These are phyloP conservation scores for Candida tunisiensis DNA, from an alignment of 1,139 yeast genomes.

Conservation along the genomic window DNA sequence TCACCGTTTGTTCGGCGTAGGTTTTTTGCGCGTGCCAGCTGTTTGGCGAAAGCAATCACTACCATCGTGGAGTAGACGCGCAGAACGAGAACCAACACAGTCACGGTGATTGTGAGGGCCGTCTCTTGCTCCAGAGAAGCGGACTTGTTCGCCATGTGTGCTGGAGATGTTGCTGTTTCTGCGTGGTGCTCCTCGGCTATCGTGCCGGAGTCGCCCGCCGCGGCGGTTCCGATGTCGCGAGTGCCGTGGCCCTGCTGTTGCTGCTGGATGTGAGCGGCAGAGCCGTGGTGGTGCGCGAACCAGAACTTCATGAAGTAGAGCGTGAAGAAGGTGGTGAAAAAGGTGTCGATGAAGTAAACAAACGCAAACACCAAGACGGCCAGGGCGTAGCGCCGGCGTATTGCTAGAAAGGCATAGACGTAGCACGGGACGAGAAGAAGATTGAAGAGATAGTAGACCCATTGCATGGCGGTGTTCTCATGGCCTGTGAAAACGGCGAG, in stretches of 20 bases:
- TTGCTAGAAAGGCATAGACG: conserved; percentile 37
- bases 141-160: conserved; percentile 26
- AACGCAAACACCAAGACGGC: conserved; percentile 45
- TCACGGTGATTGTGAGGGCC: conserved; percentile 42
- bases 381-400: conserved; percentile 30
- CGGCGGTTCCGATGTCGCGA: too few relatives aligned
- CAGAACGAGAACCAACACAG: conserved; percentile 32
- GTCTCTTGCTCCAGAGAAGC: conserved; percentile 61
- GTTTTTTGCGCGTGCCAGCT: conserved; percentile 17
- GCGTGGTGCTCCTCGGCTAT: conserved; percentile 3
- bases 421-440: conserved; percentile 50
- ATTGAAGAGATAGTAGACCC: conserved; percentile 62
- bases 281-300: conserved; percentile 37
- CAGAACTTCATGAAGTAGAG: conserved; percentile 58
- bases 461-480: conserved; percentile 67
- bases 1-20: conserved; percentile 18
- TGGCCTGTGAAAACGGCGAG: conserved; percentile 77
- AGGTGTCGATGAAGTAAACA: conserved; percentile 49
- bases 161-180: conserved; percentile 6
- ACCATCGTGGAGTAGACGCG: conserved; percentile 55
- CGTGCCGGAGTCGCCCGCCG: conserved; percentile 2
- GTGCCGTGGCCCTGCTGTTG: too few relatives aligned
- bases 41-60: conserved; percentile 41
- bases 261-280: too few relatives aligned
- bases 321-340: conserved; percentile 51